phyloP scores from a whole-genome alignment of 495 filamentous ascomycete genomes.

The Talaromyces stipitatus region DNA sequence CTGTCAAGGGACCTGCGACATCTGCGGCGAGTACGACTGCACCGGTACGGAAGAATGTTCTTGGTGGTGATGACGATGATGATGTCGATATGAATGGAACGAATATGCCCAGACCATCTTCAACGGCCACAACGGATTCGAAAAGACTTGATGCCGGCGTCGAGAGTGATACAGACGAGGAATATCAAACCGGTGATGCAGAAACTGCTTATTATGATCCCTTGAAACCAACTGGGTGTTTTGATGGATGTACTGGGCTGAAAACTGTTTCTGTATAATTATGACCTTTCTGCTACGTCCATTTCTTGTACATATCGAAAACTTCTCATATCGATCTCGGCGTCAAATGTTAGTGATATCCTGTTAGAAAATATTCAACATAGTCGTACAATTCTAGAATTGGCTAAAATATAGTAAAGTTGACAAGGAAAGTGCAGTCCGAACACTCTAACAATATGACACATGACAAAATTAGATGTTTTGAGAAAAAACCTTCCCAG shows the following conservation, averaged over 20 bases:
- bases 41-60: conserved; percentile 35
- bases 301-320: neutral
- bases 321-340: neutral
- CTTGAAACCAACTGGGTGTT: conserved; percentile 43
- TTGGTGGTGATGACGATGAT: conserved; percentile 36
- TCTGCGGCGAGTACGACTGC: conserved; percentile 9
- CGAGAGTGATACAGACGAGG: conserved; percentile 40
- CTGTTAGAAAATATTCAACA: neutral
- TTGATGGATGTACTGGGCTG: conserved; percentile 25
- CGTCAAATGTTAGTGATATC: neutral
- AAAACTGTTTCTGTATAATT: conserved; percentile 5
- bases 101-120: conserved; percentile 32
- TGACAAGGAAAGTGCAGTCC: neutral
- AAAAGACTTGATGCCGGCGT: conserved; percentile 7
- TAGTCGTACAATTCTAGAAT: conserved; percentile 9
- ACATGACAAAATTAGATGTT: conserved; percentile 7
- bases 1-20: conserved; percentile 28
- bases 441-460: conserved; percentile 8
- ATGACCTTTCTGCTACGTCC: neutral
- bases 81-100: conserved; percentile 15
- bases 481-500: neutral
- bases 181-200: conserved; percentile 29
- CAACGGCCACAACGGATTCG: conserved; percentile 40
- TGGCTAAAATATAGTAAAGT: conserved; percentile 5
- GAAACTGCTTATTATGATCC: conserved; percentile 45